Conservation (phyloP, 2,329 filamentous ascomycete genomes). For the Zymoseptoria tritici region DNA sequence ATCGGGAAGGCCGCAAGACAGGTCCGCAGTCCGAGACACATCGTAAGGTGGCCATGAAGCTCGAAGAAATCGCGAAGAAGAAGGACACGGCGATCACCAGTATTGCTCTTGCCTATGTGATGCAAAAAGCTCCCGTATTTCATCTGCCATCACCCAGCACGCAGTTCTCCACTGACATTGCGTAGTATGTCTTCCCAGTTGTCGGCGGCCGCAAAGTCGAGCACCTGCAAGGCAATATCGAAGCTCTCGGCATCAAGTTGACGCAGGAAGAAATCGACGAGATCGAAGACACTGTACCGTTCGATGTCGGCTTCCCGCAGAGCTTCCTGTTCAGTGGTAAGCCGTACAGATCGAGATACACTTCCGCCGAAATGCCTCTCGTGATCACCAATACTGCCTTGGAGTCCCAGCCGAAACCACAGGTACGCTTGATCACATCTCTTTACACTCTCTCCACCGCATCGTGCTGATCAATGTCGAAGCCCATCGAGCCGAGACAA, state of each 20-base stretch:
- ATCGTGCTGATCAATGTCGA: neutral
- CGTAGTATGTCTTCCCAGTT: conserved; percentile 55
- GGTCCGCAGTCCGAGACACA: conserved; percentile 32
- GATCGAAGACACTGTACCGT: conserved; percentile 55
- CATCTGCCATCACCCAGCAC: too few species aligned
- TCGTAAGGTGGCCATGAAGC: conserved; percentile 46
- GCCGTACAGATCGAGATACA: conserved; percentile 13
- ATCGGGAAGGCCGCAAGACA: conserved; percentile 31
- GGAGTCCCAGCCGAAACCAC: conserved; percentile 10
- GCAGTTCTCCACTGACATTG: neutral
- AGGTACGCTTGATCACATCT: neutral
- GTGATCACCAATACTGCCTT: conserved; percentile 11
- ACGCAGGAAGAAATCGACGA: conserved; percentile 55
- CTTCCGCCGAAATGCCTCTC: conserved; percentile 9
- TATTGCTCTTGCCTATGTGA: conserved; percentile 42
- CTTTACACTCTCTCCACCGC: neutral
- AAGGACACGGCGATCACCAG: conserved; percentile 51
- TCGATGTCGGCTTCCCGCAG: conserved; percentile 42
- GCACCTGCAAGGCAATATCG: conserved; percentile 63
- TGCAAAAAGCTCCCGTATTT: conserved; percentile 15
- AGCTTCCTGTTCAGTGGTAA: conserved; percentile 15
- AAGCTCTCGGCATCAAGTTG: conserved; percentile 56
- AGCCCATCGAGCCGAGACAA: conserved; percentile 15
- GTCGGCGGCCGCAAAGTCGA: conserved; percentile 62
- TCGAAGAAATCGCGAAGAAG: conserved; percentile 53